Base-by-base conservation (phyloP, 495 filamentous ascomycete species). In the Aspergillus egyptiacus region DNA sequence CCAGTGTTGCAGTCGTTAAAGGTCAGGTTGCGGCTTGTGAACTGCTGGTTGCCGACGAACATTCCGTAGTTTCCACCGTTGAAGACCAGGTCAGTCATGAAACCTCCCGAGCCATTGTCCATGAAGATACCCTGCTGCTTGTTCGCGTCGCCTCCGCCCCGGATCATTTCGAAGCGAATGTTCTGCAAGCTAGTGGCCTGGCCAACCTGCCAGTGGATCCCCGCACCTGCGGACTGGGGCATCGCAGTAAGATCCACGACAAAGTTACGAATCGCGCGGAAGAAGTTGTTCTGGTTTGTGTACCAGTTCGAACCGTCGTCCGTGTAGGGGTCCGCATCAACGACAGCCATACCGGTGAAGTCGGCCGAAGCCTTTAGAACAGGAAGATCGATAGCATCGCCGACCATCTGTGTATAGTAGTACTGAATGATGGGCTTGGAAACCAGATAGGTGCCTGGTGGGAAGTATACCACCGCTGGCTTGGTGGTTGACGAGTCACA, bases 271-370 rank as follows among this genome's bases (percentile, higher is more conserved):
- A 98, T 74, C 57, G 94, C 86, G 36, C 93, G 89, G 78, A 89
- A 97, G 76, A 98, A 98, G 74, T 98, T 96, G 81, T 97, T 98
- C 69, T 95, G 85, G 66, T 95, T 95, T 55, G 84, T 89, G 69
- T 84, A 96, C 81, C 84, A 87, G 62, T 86, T 84, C 49, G 55
- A 62, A 18, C 80, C 83, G 7, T 64, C 58, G 5, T 71, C 66
- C 23, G 77, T 58, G 61, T 98, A 97, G 0, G 91, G 91, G 55
- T 98, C 86, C 7, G 88, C 73, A 57, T 96, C 91, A 57, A 98
- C 89, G 18, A 98, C 76, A 15, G 83, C 91, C 66, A 96, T 95
- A 53, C 93, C 93, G 3, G 69, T 36, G 60, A 97, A 97, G 51
- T 62, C 62, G 6, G 83, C 59, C 1, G 80, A 64, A 1, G 85